Base-by-base conservation (phyloP, 2,329 filamentous ascomycete species). In the Microcera coccophila region DNA sequence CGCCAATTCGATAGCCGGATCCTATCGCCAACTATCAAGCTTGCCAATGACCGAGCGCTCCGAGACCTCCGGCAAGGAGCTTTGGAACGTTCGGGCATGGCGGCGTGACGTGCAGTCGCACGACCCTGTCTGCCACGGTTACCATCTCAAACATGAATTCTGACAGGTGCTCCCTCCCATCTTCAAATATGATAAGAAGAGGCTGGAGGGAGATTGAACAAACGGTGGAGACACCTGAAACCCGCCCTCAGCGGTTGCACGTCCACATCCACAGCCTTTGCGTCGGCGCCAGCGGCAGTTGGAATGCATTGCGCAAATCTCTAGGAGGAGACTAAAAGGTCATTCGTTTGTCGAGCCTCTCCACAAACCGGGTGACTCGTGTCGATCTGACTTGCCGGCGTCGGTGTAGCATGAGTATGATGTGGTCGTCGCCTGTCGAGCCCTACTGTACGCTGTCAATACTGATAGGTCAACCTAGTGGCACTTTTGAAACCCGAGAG, bases 161-260 rank as follows among this genome's bases (percentile, higher is more conserved):
- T 26, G 22, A 7, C 22, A 7, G 12, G 22, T 12, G 7, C 12
- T 7, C 22, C 22, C 7, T 7, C 22, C 22, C 22, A 26, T 12
- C 22, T 12, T 26, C 12, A 26, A 12, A 7, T 12, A 12, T 7
- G 22, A 26, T 7, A 26, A 26, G 22, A 26, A 12, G 22, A 26
- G 22, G 12, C 22, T 7, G 12, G 22, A 28, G 31, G 35, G 36
- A 45, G 19, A 2, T 26, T 26, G 7, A n/a, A 32, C 8, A 36
- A 29, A 36, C 41, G 44, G 44, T 46, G 48, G 48, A 35, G 42
- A 37, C 34, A 53, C 53, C 55, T 58, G 55, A 58, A 58, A 58
- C 55, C 36, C 49, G 29, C 47, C 51, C 53, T 36, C 47, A 38
- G 51, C 36, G 40, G 37, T 44, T n/a, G n/a, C n/a, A n/a, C n/a